Base-by-base conservation (phyloP, 2,329 filamentous ascomycete genomes). In the Ceratocystis diversiconidia region DNA sequence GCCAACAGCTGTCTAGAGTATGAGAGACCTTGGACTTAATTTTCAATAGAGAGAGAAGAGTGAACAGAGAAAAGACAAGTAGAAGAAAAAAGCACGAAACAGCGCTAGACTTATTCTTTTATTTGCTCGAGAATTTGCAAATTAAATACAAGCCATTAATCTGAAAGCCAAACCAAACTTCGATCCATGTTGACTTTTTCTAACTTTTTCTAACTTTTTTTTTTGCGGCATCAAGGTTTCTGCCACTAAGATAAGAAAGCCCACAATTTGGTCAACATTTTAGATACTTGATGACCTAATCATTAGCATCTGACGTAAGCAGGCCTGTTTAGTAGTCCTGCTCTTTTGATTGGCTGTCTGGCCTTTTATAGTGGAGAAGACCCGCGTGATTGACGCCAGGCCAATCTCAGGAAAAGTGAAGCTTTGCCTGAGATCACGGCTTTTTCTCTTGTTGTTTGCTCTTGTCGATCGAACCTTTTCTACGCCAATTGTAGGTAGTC, bases 131-230 rank as follows among this genome's bases (percentile, higher is more conserved):
- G 10, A 41, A 41, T 41, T 41, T 41, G 36, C 36, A 41, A 15
- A 15, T 41, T 41, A 36, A 30, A 19, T 59, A 32, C 17, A 59
- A 22, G 17, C 30, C 32, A n/a, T 32, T n/a, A 17, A 59, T 25
- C 30, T 59, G 28, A 36, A 36, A 30, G 32, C 7, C 10, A 41
- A 36, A 3, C 30, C 25, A n/a, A 32, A 59, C 55, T 36, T 59
- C 3, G 10, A 41, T 41, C 3, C 28, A 36, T 59, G 15, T 59
- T 59, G 55, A 36, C 12, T 55, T 41, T 46, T 41, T 32, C 61
- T 2, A 63, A 63, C 65, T 64, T 66, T 66, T 36, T 30, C 41
- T 2, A 61, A 63, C 65, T 64, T 66, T 66, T 66, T 28, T 28
- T 66, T 66, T 60, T 57, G 55, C 50, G 64, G 63, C 15, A 32